Percentiles rank a stretch among this genome's conserved stretches.
phyloP scores from a whole-genome alignment of 371 early-diverging fungal species.

The Apophysomyces elegans region DNA sequence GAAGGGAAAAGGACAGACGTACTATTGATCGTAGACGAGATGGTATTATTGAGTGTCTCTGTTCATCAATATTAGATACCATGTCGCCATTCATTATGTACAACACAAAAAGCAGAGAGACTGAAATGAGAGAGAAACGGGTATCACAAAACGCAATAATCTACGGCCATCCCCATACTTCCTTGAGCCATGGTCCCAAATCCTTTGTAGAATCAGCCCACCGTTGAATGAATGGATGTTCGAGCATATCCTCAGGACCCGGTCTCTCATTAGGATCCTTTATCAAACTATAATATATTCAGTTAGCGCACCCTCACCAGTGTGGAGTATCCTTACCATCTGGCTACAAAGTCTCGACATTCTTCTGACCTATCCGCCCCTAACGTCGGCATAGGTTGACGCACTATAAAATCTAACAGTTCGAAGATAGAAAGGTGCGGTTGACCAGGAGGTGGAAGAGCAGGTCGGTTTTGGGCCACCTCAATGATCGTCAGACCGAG shows the following conservation, averaged over 20 bases:
- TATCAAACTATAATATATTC: slow-evolving; percentile 47
- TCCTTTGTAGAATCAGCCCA: slow-evolving; percentile 44
- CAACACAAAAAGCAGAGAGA: not conserved
- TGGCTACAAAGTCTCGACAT: slow-evolving; percentile 78
- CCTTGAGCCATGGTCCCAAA: slow-evolving; percentile 51
- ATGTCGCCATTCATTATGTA: slow-evolving; percentile 8
- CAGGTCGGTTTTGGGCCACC: slow-evolving; percentile 88
- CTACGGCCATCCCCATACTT: slow-evolving; percentile 57
- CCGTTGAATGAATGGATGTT: slow-evolving; percentile 60
- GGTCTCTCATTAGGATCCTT: slow-evolving; percentile 79
- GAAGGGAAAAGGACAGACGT: not conserved
- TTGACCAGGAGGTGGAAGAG: slow-evolving; percentile 75
- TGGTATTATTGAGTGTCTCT: not conserved
- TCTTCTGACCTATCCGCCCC: slow-evolving; percentile 66
- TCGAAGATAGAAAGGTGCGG: slow-evolving; percentile 84
- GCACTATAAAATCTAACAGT: slow-evolving; percentile 88
- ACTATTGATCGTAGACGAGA: not conserved
- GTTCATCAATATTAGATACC: not conserved
- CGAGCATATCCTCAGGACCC: slow-evolving; percentile 73
- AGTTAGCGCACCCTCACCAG: slow-evolving; percentile 21
- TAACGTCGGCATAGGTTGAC: slow-evolving; percentile 84
- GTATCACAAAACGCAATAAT: slow-evolving; percentile 16
- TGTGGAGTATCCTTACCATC: slow-evolving; percentile 64
- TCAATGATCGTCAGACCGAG: slow-evolving; percentile 93
- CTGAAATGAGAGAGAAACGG: slow-evolving; percentile 3